Conservation (phyloP, 2,329 filamentous ascomycete genomes). For the Eurotiales sp. region DNA sequence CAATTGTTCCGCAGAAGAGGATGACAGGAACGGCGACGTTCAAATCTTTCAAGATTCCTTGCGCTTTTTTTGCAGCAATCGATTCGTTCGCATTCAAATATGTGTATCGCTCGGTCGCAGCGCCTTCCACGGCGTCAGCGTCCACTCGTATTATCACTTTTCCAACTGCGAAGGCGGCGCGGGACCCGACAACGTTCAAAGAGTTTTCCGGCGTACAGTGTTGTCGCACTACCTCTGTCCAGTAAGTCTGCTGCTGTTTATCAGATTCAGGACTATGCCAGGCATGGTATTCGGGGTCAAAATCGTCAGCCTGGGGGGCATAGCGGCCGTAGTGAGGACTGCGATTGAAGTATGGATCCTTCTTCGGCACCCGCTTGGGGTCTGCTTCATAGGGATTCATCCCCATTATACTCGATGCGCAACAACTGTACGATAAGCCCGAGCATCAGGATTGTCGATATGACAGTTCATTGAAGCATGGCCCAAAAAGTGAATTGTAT, state of each 20-base stretch:
- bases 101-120: constrained; percentile 29
- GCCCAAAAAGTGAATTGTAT: background rate
- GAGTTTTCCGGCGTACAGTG: constrained; percentile 31
- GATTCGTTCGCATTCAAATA: constrained; percentile 37
- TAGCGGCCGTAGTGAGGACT: constrained; percentile 35
- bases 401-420: constrained; percentile 11
- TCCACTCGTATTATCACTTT: constrained; percentile 37
- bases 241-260: constrained; percentile 23
- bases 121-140: constrained; percentile 22
- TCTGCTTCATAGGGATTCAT: constrained; percentile 35
- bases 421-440: background rate
- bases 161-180: constrained; percentile 34
- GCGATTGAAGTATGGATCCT: constrained; percentile 32
- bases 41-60: constrained; percentile 30
- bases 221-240: constrained; percentile 31
- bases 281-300: constrained; percentile 30
- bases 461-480: background rate
- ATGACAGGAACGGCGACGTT: constrained; percentile 32
- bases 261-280: constrained; percentile 31
- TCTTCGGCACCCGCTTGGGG: constrained; percentile 26
- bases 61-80: constrained; percentile 31
- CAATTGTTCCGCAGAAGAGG: constrained; percentile 35
- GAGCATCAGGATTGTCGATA: constrained; percentile 9
- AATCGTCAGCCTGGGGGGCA: constrained; percentile 30
- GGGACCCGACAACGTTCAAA: constrained; percentile 26